phyloP scores from a whole-genome alignment of 768 basidiomycete species.

The Tephrocybe sp. region DNA sequence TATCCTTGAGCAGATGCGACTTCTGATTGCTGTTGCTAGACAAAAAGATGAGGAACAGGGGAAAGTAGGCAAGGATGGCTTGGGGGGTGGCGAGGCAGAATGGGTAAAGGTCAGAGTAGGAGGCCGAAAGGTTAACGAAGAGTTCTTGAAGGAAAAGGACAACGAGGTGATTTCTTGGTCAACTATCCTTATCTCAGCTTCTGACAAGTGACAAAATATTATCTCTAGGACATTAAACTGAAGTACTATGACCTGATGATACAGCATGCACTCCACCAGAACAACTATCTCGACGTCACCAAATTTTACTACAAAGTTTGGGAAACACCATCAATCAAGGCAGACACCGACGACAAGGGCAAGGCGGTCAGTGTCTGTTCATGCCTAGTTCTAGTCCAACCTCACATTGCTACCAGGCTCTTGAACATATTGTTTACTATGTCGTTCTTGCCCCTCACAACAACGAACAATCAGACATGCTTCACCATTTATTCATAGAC shows the following conservation, averaged over 20 bases:
- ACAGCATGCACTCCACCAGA: slow-evolving; percentile 83
- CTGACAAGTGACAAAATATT: slow-evolving; percentile 2
- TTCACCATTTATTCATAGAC: slow-evolving; percentile 81
- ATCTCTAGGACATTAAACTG: slow-evolving; percentile 82
- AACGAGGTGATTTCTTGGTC: slow-evolving; percentile 64
- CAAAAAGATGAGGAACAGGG: slow-evolving; percentile 70
- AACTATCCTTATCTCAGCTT: not conserved
- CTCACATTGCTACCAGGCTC: slow-evolving; percentile 50
- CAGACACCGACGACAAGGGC: slow-evolving; percentile 69
- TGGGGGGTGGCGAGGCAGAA: slow-evolving; percentile 78
- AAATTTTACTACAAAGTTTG: slow-evolving; percentile 96
- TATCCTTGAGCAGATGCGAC: slow-evolving; percentile 95
- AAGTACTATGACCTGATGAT: slow-evolving; percentile 98
- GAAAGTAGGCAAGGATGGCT: slow-evolving; percentile 57
- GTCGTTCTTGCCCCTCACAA: slow-evolving; percentile 90
- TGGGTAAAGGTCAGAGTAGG: slow-evolving; percentile 94
- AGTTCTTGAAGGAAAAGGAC: slow-evolving; percentile 83
- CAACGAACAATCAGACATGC: slow-evolving; percentile 97
- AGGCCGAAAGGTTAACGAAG: slow-evolving; percentile 90
- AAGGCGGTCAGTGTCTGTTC: slow-evolving; percentile 47
- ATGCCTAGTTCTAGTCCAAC: slow-evolving; percentile 1
- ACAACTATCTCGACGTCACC: slow-evolving; percentile 87
- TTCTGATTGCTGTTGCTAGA: slow-evolving; percentile 75
- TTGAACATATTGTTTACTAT: slow-evolving; percentile 95
- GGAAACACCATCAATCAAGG: slow-evolving; percentile 94